These are phyloP conservation scores for Suillus spraguei DNA, from an alignment of 768 basidiomycete genomes.

Conservation along the genomic window DNA sequence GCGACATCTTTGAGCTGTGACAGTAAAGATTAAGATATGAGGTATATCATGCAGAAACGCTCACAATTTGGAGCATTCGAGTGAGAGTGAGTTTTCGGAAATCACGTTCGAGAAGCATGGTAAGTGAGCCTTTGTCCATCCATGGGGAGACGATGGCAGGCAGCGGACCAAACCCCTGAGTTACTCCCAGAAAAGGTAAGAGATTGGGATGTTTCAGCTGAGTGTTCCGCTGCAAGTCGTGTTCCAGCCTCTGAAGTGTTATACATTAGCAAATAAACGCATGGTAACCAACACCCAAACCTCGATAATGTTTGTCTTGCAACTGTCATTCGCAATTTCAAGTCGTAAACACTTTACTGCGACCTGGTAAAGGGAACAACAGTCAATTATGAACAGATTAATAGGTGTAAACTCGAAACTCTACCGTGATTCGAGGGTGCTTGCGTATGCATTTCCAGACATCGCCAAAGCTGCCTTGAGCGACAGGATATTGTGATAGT, in stretches of 20 bases:
- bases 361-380: not conserved
- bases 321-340: not conserved
- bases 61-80: conserved; percentile 18
- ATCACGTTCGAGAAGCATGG: conserved; percentile 7
- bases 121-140: conserved; percentile 21
- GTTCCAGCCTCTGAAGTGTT: conserved; percentile 25
- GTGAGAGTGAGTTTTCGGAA: conserved; percentile 14
- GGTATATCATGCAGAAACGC: conserved; percentile 3
- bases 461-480: conserved; percentile 24
- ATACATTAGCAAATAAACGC: not conserved
- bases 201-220: conserved; percentile 28
- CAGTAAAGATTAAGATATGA: not conserved
- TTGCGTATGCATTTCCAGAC: conserved; percentile 27
- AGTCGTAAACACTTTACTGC: conserved; percentile 3
- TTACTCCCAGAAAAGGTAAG: conserved; percentile 37
- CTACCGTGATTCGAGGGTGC: not conserved
- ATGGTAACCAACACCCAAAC: not conserved
- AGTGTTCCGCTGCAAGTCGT: conserved; percentile 29
- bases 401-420: conserved; percentile 17
- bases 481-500: not conserved
- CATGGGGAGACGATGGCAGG: conserved; percentile 26
- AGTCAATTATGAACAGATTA: not conserved
- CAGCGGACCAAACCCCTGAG: conserved; percentile 27
- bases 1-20: conserved; percentile 10
- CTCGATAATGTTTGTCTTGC: not conserved